Evolutionary conservation across 164 flowering plant genomes (phyloP).

Genomic region (Echeveria elegans): DNA sequence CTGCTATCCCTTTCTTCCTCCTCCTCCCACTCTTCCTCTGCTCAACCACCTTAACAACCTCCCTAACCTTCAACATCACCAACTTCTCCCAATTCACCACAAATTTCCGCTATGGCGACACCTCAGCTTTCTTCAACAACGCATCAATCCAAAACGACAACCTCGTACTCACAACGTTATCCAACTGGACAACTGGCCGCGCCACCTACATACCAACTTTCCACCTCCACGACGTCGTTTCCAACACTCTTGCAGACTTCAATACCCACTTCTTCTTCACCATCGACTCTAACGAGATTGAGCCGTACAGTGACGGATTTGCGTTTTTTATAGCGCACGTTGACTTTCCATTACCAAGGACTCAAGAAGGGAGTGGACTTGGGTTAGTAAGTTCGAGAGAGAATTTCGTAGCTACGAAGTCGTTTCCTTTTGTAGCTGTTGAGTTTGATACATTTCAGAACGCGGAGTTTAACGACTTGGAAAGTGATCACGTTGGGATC

Average conservation of each 20-base stretch:
- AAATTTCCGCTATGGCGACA: neutral
- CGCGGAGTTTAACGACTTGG: conserved; percentile 4
- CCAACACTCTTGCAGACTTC: neutral
- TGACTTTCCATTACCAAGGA: conserved; percentile 4
- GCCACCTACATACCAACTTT: neutral
- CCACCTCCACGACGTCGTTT: neutral
- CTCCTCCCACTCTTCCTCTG: neutral
- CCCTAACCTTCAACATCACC: conserved; percentile 8
- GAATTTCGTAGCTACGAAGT: neutral
- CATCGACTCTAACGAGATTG: neutral
- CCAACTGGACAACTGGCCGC: conserved; percentile 6
- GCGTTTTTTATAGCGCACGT: conserved; percentile 21
- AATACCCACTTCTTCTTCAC: conserved; percentile 6
- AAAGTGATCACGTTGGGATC: conserved; percentile 11
- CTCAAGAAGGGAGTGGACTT: conserved; percentile 16
- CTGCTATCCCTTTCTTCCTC: neutral
- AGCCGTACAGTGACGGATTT: conserved; percentile 15
- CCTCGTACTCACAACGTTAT: neutral
- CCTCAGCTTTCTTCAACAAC: neutral
- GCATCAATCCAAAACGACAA: neutral
- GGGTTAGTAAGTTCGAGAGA: conserved; percentile 16
- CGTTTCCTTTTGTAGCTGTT: conserved; percentile 11
- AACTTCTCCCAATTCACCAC: neutral
- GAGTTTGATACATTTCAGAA: conserved; percentile 15
- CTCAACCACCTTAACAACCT: neutral